Percentiles rank a stretch among this genome's conserved stretches.
Evolutionary conservation across 169 alveolate species (phyloP).

Genomic region (Babesia ovis): DNA sequence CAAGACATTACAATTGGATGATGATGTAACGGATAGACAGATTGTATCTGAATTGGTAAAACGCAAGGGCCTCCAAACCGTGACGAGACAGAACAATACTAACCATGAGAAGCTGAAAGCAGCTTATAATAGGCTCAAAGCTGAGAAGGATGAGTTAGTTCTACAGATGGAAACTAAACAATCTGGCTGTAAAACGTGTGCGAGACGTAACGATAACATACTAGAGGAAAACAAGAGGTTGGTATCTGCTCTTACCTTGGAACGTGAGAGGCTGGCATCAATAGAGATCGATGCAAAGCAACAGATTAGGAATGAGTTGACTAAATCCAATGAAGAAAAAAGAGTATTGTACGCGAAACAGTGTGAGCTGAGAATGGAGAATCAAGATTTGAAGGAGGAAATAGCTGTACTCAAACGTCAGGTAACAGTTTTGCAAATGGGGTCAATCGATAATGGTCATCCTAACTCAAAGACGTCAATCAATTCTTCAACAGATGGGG

Average conservation of each 20-base stretch:
- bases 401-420: conserved; percentile 20
- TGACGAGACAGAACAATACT: not conserved
- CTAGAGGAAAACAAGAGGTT: conserved; percentile 48
- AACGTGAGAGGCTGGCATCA: conserved; percentile 22
- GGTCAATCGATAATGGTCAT: not conserved
- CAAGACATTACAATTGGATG: conserved; percentile 28
- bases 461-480: not conserved
- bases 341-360: conserved; percentile 45
- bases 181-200: conserved; percentile 1
- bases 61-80: conserved; percentile 3
- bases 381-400: conserved; percentile 34
- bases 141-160: conserved; percentile 43
- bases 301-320: conserved; percentile 30
- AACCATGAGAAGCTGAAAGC: conserved; percentile 30
- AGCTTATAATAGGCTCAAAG: conserved; percentile 25
- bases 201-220: conserved; percentile 29
- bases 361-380: conserved; percentile 54
- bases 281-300: conserved; percentile 38
- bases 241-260: conserved; percentile 14
- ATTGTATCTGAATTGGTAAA: conserved; percentile 31
- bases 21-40: conserved; percentile 25
- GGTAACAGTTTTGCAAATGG: conserved; percentile 7
- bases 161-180: conserved; percentile 13
- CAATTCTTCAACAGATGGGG: conserved; percentile 3
- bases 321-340: conserved; percentile 36